Evolutionary conservation across 2,329 filamentous ascomycete species (phyloP), one percentile per base, ranked within the genome.

Genomic region (Fusarium anguioides): DNA sequence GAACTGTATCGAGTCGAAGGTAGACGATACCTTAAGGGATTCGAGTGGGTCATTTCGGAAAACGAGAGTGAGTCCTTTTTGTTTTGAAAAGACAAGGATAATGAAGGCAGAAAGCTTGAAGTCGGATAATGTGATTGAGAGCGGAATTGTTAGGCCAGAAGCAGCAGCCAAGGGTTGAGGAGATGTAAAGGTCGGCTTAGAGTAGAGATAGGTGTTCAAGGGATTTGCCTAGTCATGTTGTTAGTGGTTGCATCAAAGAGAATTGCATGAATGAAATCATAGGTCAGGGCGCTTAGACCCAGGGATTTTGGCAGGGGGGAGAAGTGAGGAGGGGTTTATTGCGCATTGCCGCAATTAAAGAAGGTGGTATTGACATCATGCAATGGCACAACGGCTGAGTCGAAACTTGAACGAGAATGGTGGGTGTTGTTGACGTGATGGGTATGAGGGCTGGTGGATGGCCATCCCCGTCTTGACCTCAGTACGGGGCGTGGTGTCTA

Each of bases 1-100:
- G 75, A 99, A 99, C 41, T 96, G 95, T 74, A 99, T 99, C 14
- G 95, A 97, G 81, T 99, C 96, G 79, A 99, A 99, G 41, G 96
- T 99, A 70, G 95, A 98, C 1, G 95, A 98, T 69, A 99, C 96
- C 82, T 97, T 98, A 74, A 99, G 89, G 6, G 95, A 97, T 77
- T 99, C 96, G 64, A 99, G 88, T 6, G 96, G 96, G 77, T 99
- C 96, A 86, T 99, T 98, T 73, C 96, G 91, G 78, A 99, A 99
- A 41, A 99, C 96, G 45, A 99, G 85, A 3, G 96, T 99, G 57
- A 99, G 86, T 20, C 96, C 96, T 77, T 99, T 99, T 81, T 97
- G 94, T 77, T 94, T 95, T 5, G 95, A 98, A 77, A 99, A 99
- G 64, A 99, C 96, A 47, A 99, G 80, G 59, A 99, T 97, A 71